phyloP scores from a whole-genome alignment of 768 basidiomycete species.

The Fomitopsis serialis region DNA sequence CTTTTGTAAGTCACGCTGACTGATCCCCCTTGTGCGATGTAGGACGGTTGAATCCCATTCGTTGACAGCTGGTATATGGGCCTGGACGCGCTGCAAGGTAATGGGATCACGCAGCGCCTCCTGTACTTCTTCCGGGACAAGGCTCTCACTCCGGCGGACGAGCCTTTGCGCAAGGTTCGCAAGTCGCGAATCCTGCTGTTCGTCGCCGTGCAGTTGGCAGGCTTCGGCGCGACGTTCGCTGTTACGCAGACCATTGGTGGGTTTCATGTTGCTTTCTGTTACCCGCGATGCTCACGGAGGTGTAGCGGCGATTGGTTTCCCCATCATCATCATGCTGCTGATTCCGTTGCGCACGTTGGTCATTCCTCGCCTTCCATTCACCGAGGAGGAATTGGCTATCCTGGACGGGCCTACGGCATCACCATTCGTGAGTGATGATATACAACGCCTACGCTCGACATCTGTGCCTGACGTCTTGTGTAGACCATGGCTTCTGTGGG shows the following conservation, averaged over 20 bases:
- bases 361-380: slow-evolving; percentile 76
- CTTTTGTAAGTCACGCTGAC: slow-evolving; percentile 56
- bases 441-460: not conserved
- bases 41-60: not conserved
- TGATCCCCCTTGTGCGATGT: not conserved
- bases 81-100: slow-evolving; percentile 68
- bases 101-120: slow-evolving; percentile 79
- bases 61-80: slow-evolving; percentile 85
- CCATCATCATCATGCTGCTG: slow-evolving; percentile 79
- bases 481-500: slow-evolving; percentile 43
- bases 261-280: slow-evolving; percentile 8
- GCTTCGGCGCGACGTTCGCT: slow-evolving; percentile 85
- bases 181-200: slow-evolving; percentile 71
- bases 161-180: slow-evolving; percentile 75
- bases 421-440: slow-evolving; percentile 56
- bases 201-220: slow-evolving; percentile 67
- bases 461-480: not conserved
- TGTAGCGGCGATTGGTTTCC: slow-evolving; percentile 84
- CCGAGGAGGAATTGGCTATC: slow-evolving; percentile 68
- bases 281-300: not conserved
- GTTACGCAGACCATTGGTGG: slow-evolving; percentile 86
- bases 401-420: slow-evolving; percentile 91
- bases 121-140: slow-evolving; percentile 76
- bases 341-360: slow-evolving; percentile 68
- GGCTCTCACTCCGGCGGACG: slow-evolving; percentile 48